Evolutionary conservation across 1,284 basidiomycete genomes (phyloP).

Genomic region (Cerrena zonata): DNA sequence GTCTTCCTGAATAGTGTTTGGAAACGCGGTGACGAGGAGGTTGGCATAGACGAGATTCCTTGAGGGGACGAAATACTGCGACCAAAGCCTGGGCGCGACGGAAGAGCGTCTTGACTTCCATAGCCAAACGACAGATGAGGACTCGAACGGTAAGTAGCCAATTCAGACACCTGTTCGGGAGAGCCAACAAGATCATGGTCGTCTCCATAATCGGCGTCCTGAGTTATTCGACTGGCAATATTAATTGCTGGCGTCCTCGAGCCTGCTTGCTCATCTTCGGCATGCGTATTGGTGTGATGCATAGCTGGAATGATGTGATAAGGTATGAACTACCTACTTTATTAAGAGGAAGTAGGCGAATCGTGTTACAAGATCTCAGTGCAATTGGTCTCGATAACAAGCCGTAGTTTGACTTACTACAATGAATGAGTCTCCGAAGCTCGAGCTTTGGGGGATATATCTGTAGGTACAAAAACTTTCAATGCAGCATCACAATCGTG

Average conservation of each 20-base stretch:
- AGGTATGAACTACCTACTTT: too few species aligned
- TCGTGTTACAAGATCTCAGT: too few species aligned
- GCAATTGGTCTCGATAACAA: too few species aligned
- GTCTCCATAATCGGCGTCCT: not conserved
- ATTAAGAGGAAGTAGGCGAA: too few species aligned
- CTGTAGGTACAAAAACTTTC: too few species aligned
- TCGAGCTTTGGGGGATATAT: too few species aligned
- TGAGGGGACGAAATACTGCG: not conserved
- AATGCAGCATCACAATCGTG: too few species aligned
- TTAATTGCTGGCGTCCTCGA: not conserved
- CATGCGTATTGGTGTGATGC: not conserved
- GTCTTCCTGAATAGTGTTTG: not conserved
- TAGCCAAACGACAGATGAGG: not conserved
- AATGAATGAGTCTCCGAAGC: too few species aligned
- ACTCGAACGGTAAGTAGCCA: not conserved
- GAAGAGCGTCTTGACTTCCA: not conserved
- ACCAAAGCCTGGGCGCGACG: not conserved
- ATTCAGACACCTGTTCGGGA: not conserved
- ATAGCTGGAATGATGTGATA: not conserved
- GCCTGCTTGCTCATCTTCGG: not conserved
- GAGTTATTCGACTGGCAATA: not conserved
- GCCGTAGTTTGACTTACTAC: too few species aligned
- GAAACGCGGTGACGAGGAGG: not conserved
- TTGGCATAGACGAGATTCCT: too few species aligned
- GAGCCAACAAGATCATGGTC: not conserved